Percentiles rank a stretch among this genome's conserved stretches.
Conservation (phyloP, 257 asterid genomes). For the Rhazya stricta region DNA sequence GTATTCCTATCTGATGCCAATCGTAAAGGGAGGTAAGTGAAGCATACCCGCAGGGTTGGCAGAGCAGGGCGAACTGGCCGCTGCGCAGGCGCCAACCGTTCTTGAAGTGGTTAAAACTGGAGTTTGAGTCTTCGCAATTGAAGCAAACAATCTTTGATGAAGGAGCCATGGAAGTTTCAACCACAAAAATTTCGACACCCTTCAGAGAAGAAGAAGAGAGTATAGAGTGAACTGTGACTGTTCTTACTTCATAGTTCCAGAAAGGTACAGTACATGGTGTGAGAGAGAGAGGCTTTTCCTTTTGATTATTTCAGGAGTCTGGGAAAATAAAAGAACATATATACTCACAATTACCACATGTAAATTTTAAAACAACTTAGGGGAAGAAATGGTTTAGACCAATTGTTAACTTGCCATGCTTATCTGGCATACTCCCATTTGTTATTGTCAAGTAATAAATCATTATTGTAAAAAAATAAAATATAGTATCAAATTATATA, state of each 20-base stretch:
- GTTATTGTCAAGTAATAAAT: too few species aligned
- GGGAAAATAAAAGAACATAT: not conserved
- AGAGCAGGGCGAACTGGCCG: conserved; percentile 38
- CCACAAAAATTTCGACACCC: not conserved
- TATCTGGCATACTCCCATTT: too few species aligned
- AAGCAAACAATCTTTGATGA: conserved; percentile 23
- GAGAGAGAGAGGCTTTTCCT: not conserved
- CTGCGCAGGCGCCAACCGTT: conserved; percentile 43
- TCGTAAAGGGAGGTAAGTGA: not conserved
- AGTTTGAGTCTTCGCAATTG: conserved; percentile 27
- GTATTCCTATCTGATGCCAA: not conserved
- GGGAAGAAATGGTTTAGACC: too few species aligned
- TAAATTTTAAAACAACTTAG: too few species aligned
- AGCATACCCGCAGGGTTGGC: conserved; percentile 34
- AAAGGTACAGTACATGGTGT: not conserved
- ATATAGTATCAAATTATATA: too few species aligned
- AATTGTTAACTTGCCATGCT: too few species aligned
- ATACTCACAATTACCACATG: too few species aligned
- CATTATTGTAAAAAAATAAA: too few species aligned
- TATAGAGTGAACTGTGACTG: not conserved
- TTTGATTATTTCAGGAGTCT: not conserved
- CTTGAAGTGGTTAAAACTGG: conserved; percentile 25
- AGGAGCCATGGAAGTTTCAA: conserved; percentile 3
- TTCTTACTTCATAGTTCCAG: not conserved
- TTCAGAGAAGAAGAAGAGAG: not conserved